Conservation (phyloP, 192 early-diverging fungal genomes). For the Dissophora globulifera region DNA sequence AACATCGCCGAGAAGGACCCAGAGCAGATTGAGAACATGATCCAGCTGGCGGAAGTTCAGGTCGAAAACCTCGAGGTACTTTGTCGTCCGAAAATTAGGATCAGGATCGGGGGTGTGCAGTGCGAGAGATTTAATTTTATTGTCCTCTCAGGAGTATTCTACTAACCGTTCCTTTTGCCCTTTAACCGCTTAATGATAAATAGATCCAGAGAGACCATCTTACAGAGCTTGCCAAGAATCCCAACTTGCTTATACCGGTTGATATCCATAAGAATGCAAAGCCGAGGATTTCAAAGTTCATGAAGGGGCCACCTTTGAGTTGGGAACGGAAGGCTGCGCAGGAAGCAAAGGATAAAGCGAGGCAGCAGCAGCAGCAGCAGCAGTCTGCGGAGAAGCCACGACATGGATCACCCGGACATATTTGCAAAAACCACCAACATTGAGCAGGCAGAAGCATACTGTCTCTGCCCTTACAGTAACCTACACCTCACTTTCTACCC, state of each 20-base stretch:
- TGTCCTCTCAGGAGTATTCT: too few species aligned
- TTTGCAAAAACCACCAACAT: constrained; percentile 35
- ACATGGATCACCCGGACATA: constrained; percentile 33
- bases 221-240: constrained; percentile 46
- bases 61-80: constrained; percentile 45
- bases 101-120: too few species aligned
- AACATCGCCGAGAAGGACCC: constrained; percentile 37
- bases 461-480: too few species aligned
- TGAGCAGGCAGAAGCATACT: too few species aligned
- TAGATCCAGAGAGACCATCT: constrained; percentile 51
- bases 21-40: constrained; percentile 38
- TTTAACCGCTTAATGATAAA: neutral
- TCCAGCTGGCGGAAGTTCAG: constrained; percentile 47
- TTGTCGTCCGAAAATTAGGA: neutral
- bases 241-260: constrained; percentile 46
- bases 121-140: too few species aligned
- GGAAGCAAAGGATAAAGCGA: constrained; percentile 33
- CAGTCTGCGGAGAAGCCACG: constrained; percentile 11
- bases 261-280: constrained; percentile 51
- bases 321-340: constrained; percentile 49
- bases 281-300: constrained; percentile 43
- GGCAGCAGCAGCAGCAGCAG: constrained; percentile 7
- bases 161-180: neutral
- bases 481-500: too few species aligned
- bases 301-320: constrained; percentile 46